Percentiles rank a stretch among this genome's conserved stretches.
Conservation (phyloP, 768 basidiomycete species). For the Steccherinum ochraceum region DNA sequence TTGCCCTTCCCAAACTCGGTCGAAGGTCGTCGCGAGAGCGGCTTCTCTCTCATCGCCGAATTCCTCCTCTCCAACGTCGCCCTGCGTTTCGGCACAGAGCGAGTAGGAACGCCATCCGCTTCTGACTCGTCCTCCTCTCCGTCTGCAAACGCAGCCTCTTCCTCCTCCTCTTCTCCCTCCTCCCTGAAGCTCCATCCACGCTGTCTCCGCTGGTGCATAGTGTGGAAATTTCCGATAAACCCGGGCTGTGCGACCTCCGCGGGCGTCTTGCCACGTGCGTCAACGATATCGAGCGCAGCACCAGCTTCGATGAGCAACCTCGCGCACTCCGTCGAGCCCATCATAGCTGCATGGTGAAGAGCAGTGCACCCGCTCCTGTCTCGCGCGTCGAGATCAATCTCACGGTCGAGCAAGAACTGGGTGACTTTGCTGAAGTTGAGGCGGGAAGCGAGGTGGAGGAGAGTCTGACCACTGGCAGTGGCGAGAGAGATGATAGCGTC, state of each 20-base stretch:
- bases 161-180: slow-evolving; percentile 31
- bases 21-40: neutral
- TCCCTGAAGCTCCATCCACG: slow-evolving; percentile 21
- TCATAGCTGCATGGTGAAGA: slow-evolving; percentile 77
- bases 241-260: slow-evolving; percentile 47
- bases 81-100: slow-evolving; percentile 1
- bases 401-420: slow-evolving; percentile 62
- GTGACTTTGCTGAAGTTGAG: slow-evolving; percentile 70
- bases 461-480: slow-evolving; percentile 71
- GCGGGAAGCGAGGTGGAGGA: slow-evolving; percentile 83
- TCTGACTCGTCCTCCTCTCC: slow-evolving; percentile 57
- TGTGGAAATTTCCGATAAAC: slow-evolving; percentile 36
- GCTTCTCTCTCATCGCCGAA: slow-evolving; percentile 2
- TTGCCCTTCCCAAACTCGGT: neutral
- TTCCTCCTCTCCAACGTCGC: slow-evolving; percentile 1
- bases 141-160: slow-evolving; percentile 64
- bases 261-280: slow-evolving; percentile 64
- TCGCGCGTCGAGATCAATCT: slow-evolving; percentile 73
- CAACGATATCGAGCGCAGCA: slow-evolving; percentile 73
- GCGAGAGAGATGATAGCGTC: slow-evolving; percentile 61
- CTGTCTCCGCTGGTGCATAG: slow-evolving; percentile 8
- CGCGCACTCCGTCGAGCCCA: slow-evolving; percentile 56
- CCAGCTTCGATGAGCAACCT: slow-evolving; percentile 68
- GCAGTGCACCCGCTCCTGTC: slow-evolving; percentile 91
- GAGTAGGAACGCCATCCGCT: slow-evolving; percentile 16